Evolutionary conservation across 352 stramenopile genomes (phyloP).

Genomic region (Globisporangium paroecandrum): DNA sequence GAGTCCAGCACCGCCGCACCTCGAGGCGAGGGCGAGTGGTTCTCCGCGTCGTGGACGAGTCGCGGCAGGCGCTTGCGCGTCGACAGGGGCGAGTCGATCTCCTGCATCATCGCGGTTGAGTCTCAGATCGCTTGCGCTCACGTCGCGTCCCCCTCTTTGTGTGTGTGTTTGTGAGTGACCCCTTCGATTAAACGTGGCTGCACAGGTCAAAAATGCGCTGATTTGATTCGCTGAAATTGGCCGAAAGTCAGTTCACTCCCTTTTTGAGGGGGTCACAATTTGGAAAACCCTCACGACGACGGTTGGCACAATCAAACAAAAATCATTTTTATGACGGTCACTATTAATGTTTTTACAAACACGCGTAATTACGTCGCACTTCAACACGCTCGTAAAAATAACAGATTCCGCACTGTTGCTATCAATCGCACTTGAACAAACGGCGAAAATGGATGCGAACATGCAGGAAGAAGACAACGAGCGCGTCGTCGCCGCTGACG

Average conservation of each 20-base stretch:
- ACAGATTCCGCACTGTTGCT: background rate
- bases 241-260: slow-evolving; percentile 4
- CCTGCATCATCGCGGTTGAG: slow-evolving; percentile 24
- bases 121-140: background rate
- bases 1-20: background rate
- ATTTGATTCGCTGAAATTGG: slow-evolving; percentile 7
- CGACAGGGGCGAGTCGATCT: slow-evolving; percentile 17
- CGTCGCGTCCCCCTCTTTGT: background rate
- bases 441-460: slow-evolving; percentile 12
- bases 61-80: slow-evolving; percentile 27
- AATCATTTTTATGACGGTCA: background rate
- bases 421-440: background rate
- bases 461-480: background rate
- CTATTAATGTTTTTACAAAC: background rate
- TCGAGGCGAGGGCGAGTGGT: background rate
- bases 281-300: background rate
- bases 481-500: slow-evolving; percentile 8
- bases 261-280: background rate
- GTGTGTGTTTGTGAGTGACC: background rate
- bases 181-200: slow-evolving; percentile 8
- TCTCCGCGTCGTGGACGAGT: slow-evolving; percentile 9
- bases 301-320: background rate
- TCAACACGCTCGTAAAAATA: slow-evolving; percentile 12
- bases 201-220: background rate
- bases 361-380: slow-evolving; percentile 13